These are phyloP conservation scores for Periconia sp. DNA, from an alignment of 2,329 filamentous ascomycete species.

Conservation along the genomic window DNA sequence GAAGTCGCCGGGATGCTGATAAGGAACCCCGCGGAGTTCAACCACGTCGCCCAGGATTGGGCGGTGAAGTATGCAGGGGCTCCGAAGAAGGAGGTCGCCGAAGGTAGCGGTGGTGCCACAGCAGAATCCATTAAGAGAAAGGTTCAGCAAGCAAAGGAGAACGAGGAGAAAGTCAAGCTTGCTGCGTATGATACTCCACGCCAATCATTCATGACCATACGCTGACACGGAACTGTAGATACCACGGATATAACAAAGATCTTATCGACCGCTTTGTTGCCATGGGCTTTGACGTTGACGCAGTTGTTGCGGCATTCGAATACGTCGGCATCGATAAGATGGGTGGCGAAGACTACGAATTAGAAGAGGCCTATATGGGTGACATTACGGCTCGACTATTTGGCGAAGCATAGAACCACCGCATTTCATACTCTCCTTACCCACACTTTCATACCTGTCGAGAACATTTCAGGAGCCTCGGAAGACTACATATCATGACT, in stretches of 20 bases:
- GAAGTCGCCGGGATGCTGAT: constrained; percentile 93
- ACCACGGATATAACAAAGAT: constrained; percentile 84
- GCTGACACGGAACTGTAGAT: constrained; percentile 61
- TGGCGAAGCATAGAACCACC: constrained; percentile 67
- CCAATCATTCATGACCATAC: background rate
- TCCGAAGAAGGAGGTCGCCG: constrained; percentile 62
- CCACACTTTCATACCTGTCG: background rate
- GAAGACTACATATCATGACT: constrained; percentile 2
- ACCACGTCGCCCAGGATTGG: constrained; percentile 86
- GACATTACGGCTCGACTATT: constrained; percentile 87
- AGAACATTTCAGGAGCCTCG: background rate
- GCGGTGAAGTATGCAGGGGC: constrained; percentile 83
- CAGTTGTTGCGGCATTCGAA: constrained; percentile 84
- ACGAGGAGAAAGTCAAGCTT: constrained; percentile 64
- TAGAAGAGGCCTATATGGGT: constrained; percentile 90
- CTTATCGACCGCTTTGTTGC: constrained; percentile 82
- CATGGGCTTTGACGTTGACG: constrained; percentile 90
- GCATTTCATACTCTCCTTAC: background rate
- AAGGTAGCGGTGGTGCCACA: constrained; percentile 59
- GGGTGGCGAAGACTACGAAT: constrained; percentile 77
- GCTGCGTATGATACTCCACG: constrained; percentile 54
- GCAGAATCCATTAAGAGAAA: constrained; percentile 62
- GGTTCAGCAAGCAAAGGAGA: constrained; percentile 60
- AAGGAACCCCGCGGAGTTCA: constrained; percentile 77
- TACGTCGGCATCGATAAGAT: constrained; percentile 82